Base-by-base conservation (phyloP, 106 monocot species). In the Vanilla planifolia region DNA sequence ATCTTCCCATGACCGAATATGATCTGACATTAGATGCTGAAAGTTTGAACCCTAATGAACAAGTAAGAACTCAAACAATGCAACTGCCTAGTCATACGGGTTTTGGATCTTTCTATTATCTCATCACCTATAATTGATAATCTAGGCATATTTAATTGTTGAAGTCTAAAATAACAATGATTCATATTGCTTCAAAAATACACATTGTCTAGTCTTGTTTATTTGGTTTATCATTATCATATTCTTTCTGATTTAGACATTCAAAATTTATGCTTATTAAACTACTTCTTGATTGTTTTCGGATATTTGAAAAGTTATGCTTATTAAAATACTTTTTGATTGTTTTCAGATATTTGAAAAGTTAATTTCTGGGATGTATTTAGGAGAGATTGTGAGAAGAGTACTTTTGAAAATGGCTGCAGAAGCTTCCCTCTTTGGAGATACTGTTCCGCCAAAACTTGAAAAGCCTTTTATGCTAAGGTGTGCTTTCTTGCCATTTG, bases 21-120 rank as follows among this genome's bases (percentile, higher is more conserved):
- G 98, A 99, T 51, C 58, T 48, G 22, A 77, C 74, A 48, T 63
- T 99, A 59, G 88, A 98, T 72, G 51, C 30, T 60, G 91, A 92
- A 51, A 98, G 98, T 68, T 75, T 92, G 65, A 91, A 99, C 46
- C 92, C 88, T 66, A 77, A 88, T 43, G 92, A 92, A 68, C 92
- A 99, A 88, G 98, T 92, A 66, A 43, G 55, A 22, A 58, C 41
- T n/a, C n/a, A n/a, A n/a, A n/a, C n/a, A n/a, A n/a, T n/a, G n/a
- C n/a, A n/a, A n/a, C n/a, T n/a, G n/a, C n/a, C n/a, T n/a, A n/a
- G n/a, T n/a, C n/a, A n/a, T n/a, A n/a, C n/a, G n/a, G n/a, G n/a
- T n/a, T n/a, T n/a, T n/a, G n/a, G n/a, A n/a, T n/a, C n/a, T n/a
- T n/a, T n/a, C n/a, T n/a, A n/a, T n/a, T n/a, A n/a, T n/a, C n/a